Evolutionary conservation across 164 flowering plant species (phyloP).

Genomic region (Vitis amurensis): DNA sequence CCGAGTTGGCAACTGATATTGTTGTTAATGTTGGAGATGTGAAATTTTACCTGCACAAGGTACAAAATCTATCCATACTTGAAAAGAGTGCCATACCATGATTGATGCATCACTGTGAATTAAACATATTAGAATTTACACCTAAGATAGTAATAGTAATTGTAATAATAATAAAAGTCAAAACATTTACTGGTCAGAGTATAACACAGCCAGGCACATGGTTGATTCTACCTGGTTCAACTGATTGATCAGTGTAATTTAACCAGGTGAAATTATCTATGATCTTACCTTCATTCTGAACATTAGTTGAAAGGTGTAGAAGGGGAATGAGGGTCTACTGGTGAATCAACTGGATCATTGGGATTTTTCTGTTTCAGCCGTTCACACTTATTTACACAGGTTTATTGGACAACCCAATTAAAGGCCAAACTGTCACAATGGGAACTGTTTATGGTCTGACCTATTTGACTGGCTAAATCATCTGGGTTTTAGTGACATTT

Average conservation of each 20-base stretch:
- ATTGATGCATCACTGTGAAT: neutral
- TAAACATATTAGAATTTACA: neutral
- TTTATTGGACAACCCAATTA: neutral
- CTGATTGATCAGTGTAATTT: neutral
- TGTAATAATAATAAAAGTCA: too few species aligned
- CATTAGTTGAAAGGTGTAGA: neutral
- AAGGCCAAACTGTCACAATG: neutral
- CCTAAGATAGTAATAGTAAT: too few species aligned
- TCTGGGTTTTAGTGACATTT: neutral
- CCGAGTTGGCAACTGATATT: conserved; percentile 61
- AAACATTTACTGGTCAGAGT: too few species aligned
- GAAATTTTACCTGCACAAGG: conserved; percentile 75
- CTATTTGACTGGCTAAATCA: neutral
- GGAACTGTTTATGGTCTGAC: neutral
- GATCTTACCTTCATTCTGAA: neutral
- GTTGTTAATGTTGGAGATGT: conserved; percentile 51
- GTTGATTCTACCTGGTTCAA: neutral
- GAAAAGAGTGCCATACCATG: neutral
- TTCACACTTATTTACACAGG: neutral
- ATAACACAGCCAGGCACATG: too few species aligned
- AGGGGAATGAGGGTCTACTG: neutral
- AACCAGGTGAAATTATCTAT: neutral
- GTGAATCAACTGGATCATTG: neutral
- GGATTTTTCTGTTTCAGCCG: neutral
- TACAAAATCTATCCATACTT: conserved; percentile 15